Evolutionary conservation across 1,284 basidiomycete species (phyloP).

Genomic region (Trametes sp.): DNA sequence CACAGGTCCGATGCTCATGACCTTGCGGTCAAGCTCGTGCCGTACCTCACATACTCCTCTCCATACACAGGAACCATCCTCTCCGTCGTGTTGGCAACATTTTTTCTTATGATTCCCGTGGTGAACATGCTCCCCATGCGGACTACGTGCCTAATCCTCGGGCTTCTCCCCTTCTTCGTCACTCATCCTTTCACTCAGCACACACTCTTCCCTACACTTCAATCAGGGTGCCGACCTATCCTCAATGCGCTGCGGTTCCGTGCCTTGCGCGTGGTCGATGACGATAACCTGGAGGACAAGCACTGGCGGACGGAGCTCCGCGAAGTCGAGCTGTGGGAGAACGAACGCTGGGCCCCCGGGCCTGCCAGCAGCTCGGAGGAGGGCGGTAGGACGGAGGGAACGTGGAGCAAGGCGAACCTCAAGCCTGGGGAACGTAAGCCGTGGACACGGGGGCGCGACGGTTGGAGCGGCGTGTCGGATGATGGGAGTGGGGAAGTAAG

Average conservation of each 20-base stretch:
- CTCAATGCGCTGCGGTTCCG: constrained; percentile 34
- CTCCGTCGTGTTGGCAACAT: constrained; percentile 51
- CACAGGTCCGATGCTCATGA: constrained; percentile 56
- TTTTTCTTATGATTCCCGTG: constrained; percentile 55
- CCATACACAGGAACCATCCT: constrained; percentile 64
- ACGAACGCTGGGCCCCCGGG: constrained; percentile 62
- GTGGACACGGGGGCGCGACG: constrained; percentile 78
- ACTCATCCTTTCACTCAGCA: constrained; percentile 58
- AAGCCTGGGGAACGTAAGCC: constrained; percentile 60
- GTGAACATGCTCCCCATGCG: constrained; percentile 64
- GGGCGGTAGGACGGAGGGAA: constrained; percentile 36
- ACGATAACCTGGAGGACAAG: constrained; percentile 68
- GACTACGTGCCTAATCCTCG: constrained; percentile 59
- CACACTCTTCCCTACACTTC: constrained; percentile 40
- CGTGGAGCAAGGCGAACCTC: constrained; percentile 68
- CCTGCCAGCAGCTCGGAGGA: constrained; percentile 34
- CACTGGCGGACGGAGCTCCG: constrained; percentile 69
- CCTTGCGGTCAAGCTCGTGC: constrained; percentile 43
- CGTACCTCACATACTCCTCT: constrained; percentile 56
- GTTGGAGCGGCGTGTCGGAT: constrained; percentile 65
- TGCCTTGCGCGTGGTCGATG: constrained; percentile 58
- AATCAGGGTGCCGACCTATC: constrained; percentile 34
- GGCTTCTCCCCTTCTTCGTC: constrained; percentile 58
- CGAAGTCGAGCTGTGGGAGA: constrained; percentile 80
- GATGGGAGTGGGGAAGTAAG: constrained; percentile 62